Base-by-base conservation (phyloP, 139 green algal species). In the Nannochloris sp. region DNA sequence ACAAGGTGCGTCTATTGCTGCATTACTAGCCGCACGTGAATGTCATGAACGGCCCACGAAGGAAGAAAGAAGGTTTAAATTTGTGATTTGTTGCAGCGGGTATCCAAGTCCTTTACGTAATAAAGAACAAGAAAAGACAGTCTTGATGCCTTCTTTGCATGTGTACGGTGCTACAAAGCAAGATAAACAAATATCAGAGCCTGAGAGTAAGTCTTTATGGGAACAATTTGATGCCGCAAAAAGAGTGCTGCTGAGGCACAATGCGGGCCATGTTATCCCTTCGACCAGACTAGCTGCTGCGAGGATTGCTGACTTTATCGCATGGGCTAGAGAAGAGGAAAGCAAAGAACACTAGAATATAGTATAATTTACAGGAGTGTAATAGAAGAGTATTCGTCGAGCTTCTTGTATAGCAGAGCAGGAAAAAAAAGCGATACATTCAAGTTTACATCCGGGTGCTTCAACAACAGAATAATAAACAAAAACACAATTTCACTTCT, bases 1-100 rank as follows among this genome's bases (percentile, higher is more conserved):
- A 3, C 90, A 95, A 70, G 87, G 61, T 12, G 75, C 77, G 0
- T 65, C 66, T 2, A 68, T 87, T 10, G 76, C 71, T 1, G 79
- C 78, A 0, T 39, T 63, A 8, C 61, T 89, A 32, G 64, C 36
- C 29, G 71, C 77, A 4, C 14, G 54, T 46, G 73, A 45, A 29
- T 42, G 47, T 59, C 77, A 65, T 72, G 81, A 68, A 53, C 64
- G 64, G 38, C n/a, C n/a, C n/a, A 35, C 32, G 33, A 12, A 44
- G 5, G 15, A 36, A 37, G 48, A 39, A 36, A 19, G 30, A 29
- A 13, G 32, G 14, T 59, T 60, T 51, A 38, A 33, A 24, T 81
- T 74, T 60, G 75, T 55, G 0, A 70, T 84, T 3, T 54, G 63
- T 15, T 61, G 47, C 45, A 78, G 61, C 3, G 78, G 78, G 6